Evolutionary conservation across 176 grass and related monocot genomes (phyloP), one percentile per base, ranked within the genome.

Genomic region (Oryza glaberrima): DNA sequence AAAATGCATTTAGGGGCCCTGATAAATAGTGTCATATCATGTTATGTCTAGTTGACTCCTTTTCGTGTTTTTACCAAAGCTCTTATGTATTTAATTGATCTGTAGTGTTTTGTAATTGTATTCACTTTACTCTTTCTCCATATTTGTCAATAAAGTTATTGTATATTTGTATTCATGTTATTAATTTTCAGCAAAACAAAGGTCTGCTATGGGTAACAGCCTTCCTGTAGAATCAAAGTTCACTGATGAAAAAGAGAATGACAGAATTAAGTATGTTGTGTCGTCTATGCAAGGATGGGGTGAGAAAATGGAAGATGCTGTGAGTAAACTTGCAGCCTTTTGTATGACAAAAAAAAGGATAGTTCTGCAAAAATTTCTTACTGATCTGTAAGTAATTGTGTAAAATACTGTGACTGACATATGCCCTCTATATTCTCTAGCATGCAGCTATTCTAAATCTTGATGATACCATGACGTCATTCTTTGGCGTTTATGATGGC

Each of bases 401-500:
- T 32, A 54, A 66, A 82, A 66, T 88, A 66, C 54, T 64, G 19
- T 78, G 45, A 35, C 23, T 83, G 43, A 56, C 65, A 19, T 48
- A 12, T 43, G 72, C 34, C 23, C 34, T 66, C 77, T 46, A 73
- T 72, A 72, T 78, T 72, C 44, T 88, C 10, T 63, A 88, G 86
- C 17, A 11, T 77, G 69, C 86, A 83, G 16, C 75, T 78, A 56
- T 78, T n/a, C 80, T 81, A 78, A 17, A 78, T 66, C 44, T 88
- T 17, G 67, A 52, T 77, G 66, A 16, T 41, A n/a, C 2, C 9
- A 52, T 6, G 14, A 83, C 86, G 16, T 83, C 86, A 30, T 88
- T 88, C 74, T 88, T 88, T 88, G 86, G 74, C 83, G 66, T 88
- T 73, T 88, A 73, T 78, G 86, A 88, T 88, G 86, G 86, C 20